Evolutionary conservation across 2,329 filamentous ascomycete genomes (phyloP).

Genomic region (Talaromyces pinophilus): DNA sequence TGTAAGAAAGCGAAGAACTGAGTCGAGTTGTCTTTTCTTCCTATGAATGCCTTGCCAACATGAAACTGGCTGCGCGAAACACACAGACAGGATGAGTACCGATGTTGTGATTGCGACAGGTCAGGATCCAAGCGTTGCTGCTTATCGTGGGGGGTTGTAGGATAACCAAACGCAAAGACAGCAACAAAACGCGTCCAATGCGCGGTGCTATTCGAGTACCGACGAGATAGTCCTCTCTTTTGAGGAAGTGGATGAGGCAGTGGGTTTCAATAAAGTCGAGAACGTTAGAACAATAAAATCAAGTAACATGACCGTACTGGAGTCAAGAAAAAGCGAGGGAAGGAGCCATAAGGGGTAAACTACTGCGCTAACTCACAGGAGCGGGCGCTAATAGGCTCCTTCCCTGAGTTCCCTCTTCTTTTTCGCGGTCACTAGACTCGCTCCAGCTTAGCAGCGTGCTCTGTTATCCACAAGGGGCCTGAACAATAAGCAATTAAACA

Average conservation of each 20-base stretch:
- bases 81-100: background rate
- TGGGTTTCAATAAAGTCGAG: constrained; percentile 3
- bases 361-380: background rate
- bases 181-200: constrained; percentile 10
- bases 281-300: background rate
- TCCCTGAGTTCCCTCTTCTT: background rate
- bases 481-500: background rate
- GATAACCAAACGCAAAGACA: background rate
- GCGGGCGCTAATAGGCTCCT: constrained; percentile 15
- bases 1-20: background rate
- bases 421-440: background rate
- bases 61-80: background rate
- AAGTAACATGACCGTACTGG: background rate
- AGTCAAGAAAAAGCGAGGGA: constrained; percentile 9
- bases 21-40: background rate
- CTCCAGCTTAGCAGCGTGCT: background rate
- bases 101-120: constrained; percentile 5
- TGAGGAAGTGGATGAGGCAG: background rate
- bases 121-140: constrained; percentile 8
- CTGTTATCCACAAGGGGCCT: background rate
- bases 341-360: constrained; percentile 17
- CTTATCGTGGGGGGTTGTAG: constrained; percentile 11
- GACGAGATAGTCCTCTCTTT: background rate
- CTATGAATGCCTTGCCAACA: background rate
- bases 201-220: background rate